Evolutionary conservation across 495 filamentous ascomycete species (phyloP), one percentile per base, ranked within the genome.

Genomic region (Penicillium herquei): DNA sequence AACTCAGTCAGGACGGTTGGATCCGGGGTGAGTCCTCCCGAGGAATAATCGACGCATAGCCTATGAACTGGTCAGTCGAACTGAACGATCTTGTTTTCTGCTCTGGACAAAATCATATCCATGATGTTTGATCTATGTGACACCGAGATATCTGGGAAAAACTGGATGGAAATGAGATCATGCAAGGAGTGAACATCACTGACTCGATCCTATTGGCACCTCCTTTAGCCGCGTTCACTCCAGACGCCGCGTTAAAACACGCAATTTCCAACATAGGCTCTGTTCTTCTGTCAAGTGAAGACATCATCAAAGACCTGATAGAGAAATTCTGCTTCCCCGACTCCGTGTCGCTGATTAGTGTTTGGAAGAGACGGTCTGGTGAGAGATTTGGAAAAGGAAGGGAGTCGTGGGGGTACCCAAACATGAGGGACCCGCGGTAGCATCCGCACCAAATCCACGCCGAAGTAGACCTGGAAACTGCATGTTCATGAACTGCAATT

Each of bases 151-250:
- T 26, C 21, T n/a, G 21, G 4, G 21, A 26, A 1, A 26, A 4
- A 26, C n/a, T 26, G 21, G 4, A 26, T 26, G 21, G 21, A 26
- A 26, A 26, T 26, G 21, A 26, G 6, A 13, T 9, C 3, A 43
- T 37, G 12, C 1, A 13, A 13, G 18, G 39, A 7, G 35, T 50
- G 30, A 45, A 41, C 18, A 61, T 58, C 41, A 67, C 66, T 58
- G 39, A 70, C 63, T 83, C 80, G 41, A 83, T 78, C 2, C 80
- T 70, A 64, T 75, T 67, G 18, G 78, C 79, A 7, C 73, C 75
- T 8, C 66, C 65, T 30, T 58, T 31, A 7, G 65, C 64, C 26
- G 80, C 79, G 21, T 65, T 58, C 8, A 77, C 31, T 0, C 74
- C 80, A 1, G 77, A 79, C 10, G 67, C 43, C 6, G 59, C 18